Evolutionary conservation across 225 moss, liverwort and hornwort genomes (phyloP).

Genomic region (Physcomitrium patens): DNA sequence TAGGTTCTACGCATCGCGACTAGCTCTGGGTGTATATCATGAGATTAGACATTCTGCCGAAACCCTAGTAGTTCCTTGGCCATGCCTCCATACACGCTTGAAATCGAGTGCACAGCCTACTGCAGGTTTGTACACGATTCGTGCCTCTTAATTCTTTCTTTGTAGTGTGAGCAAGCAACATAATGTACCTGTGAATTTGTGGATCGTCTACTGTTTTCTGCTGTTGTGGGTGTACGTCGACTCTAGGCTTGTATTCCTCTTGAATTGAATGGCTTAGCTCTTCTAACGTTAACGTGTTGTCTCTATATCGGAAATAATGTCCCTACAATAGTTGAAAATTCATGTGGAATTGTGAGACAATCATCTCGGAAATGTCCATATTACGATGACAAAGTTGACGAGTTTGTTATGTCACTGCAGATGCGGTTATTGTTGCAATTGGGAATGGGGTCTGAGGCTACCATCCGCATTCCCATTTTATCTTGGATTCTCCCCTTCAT

Average conservation of each 20-base stretch:
- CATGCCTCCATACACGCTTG: slow-evolving; percentile 73
- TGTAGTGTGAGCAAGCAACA: background rate
- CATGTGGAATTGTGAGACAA: background rate
- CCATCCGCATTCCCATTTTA: slow-evolving; percentile 83
- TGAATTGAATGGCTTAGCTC: background rate
- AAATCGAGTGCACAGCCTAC: slow-evolving; percentile 96
- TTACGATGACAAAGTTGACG: background rate
- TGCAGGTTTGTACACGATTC: slow-evolving; percentile 65
- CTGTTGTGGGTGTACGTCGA: background rate
- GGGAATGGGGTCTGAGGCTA: slow-evolving; percentile 95
- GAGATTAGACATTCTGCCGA: slow-evolving; percentile 10
- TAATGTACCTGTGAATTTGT: background rate
- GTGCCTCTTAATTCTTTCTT: background rate
- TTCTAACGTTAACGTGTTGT: background rate
- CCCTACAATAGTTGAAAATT: background rate
- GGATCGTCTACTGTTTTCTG: background rate
- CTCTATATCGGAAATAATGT: background rate
- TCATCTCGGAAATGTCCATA: background rate
- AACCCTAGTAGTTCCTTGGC: slow-evolving; percentile 24
- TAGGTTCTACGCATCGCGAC: background rate
- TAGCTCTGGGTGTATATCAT: background rate
- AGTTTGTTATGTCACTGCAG: slow-evolving; percentile 47
- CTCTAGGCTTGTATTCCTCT: background rate
- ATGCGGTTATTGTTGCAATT: slow-evolving; percentile 98
- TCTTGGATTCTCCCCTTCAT: slow-evolving; percentile 82